Base-by-base conservation (phyloP, 2,329 filamentous ascomycete species). In the Sporothrix phasma region DNA sequence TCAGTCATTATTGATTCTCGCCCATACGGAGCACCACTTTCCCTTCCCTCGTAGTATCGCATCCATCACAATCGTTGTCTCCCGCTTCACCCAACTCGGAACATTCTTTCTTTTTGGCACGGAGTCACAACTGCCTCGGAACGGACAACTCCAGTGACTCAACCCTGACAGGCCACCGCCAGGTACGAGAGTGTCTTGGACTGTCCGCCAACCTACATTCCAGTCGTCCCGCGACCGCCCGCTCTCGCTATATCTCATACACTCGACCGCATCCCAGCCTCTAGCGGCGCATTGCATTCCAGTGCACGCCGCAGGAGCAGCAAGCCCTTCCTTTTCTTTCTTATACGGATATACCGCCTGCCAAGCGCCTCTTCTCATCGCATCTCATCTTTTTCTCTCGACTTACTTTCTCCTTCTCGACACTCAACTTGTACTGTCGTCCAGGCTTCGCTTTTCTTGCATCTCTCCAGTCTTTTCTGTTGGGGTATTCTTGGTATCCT, bases 281-380 rank as follows among this genome's bases (percentile, higher is more conserved):
- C 63, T 34, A n/a, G 41, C n/a, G 41, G n/a, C 43, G 19, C 43
- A 46, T 49, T 51, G 5, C 64, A 66, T 66, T 66, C 62, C 64
- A 64, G 62, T 29, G 24, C 15, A 19, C 26, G 56, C 41, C 61
- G 31, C 51, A 59, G 37, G 29, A 58, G 5, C 31, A 34, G n/a
- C 47, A 47, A 26, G 31, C 29, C 11, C 45, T 7, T 41, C 59
- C 15, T 4, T 37, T 56, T 62, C 24, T 31, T 39, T 43, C 22
- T 54, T 43, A 54, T 45, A 54, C 22, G 13, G 43, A 41, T 51
- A 62, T 24, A 4, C 22, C 22, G 31, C 31, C 31, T 62, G 15
- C 15, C 31, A 10, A 19, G 24, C 34, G 17, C 29, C 31, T 31
- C 59, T 24, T 45, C 34, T 17, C 34, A 26, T 62, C 46, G 34